Conservation (phyloP, 768 basidiomycete genomes). For the Russula ochroleuca region DNA sequence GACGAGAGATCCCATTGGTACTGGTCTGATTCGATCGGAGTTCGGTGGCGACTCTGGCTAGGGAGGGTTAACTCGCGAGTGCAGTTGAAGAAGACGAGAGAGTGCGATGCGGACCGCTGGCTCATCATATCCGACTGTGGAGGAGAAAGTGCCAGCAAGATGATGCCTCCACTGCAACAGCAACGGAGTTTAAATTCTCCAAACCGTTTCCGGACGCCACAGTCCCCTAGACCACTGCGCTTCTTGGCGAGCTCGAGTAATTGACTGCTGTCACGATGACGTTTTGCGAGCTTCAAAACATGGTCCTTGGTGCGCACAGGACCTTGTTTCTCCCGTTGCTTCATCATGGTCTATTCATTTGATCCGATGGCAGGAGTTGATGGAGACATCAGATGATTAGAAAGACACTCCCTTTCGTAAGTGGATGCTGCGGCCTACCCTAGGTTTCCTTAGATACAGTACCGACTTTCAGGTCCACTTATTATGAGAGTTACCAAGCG, state of each 20-base stretch:
- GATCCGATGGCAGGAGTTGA: not conserved
- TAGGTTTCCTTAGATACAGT: not conserved
- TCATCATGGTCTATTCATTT: not conserved
- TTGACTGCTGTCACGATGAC: not conserved
- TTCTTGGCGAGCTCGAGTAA: slow-evolving; percentile 10
- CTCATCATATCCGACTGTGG: no score
- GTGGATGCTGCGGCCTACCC: not conserved
- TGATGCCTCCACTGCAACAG: no score
- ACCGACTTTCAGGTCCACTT: not conserved
- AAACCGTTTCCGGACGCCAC: no score
- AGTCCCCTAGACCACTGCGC: no score
- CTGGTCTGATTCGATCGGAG: no score
- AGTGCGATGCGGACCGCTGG: no score
- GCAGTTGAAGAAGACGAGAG: no score
- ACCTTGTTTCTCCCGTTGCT: not conserved
- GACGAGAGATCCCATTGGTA: no score
- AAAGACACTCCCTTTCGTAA: not conserved
- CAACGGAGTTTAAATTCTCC: no score
- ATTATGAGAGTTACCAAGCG: not conserved
- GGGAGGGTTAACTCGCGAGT: no score
- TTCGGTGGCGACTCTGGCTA: no score
- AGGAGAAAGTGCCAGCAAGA: no score
- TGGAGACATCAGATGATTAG: not conserved
- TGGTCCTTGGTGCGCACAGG: not conserved
- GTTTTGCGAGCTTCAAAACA: not conserved